Evolutionary conservation across 257 asterid genomes (phyloP).

Genomic region (Solanum bulbocastanum): DNA sequence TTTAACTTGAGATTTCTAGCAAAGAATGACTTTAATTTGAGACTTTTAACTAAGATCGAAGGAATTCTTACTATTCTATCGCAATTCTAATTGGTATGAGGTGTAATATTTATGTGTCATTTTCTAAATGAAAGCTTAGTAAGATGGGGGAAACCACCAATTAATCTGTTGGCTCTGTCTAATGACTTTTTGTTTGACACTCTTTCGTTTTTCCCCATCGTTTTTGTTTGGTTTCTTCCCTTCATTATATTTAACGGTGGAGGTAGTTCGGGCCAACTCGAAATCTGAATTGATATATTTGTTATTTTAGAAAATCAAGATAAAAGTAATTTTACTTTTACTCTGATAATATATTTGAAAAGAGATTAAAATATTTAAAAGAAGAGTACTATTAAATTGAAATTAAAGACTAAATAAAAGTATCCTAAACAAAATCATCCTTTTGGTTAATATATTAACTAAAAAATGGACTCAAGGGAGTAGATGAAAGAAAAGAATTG

Average conservation of each 20-base stretch:
- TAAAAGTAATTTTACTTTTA: background rate
- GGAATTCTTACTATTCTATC: no score
- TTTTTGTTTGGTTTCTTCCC: background rate
- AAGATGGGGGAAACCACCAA: background rate
- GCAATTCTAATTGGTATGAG: background rate
- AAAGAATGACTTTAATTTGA: no score
- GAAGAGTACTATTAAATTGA: no score
- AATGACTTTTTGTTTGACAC: background rate
- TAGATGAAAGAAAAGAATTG: background rate
- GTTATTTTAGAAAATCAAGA: background rate
- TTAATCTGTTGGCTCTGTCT: background rate
- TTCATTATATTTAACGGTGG: background rate
- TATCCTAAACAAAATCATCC: background rate
- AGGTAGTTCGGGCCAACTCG: no score
- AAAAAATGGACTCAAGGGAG: background rate
- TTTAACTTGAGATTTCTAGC: fast-evolving
- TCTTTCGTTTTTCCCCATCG: background rate
- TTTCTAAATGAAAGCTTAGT: background rate
- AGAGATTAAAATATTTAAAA: background rate
- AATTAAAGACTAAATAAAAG: no score
- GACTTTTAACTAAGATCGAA: no score
- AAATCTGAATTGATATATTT: background rate
- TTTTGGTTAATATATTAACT: background rate
- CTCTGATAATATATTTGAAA: no score
- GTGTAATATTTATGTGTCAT: background rate